These are phyloP conservation scores for Ophiostoma novo-ulmi DNA, from an alignment of 2,329 filamentous ascomycete genomes.

Conservation along the genomic window DNA sequence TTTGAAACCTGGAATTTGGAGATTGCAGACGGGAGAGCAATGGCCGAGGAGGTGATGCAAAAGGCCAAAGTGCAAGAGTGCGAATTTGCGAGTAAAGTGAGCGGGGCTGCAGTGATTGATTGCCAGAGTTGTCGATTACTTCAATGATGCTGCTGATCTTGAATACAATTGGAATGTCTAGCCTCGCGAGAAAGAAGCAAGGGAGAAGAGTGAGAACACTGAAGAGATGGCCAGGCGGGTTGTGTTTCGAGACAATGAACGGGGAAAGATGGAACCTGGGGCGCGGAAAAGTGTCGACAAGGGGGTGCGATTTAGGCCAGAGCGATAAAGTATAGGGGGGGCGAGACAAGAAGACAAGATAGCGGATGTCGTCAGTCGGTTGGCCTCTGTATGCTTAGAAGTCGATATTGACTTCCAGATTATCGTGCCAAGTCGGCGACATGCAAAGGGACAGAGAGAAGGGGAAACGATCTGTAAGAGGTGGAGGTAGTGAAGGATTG, in stretches of 20 bases:
- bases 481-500: neutral
- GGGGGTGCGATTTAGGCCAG: slow-evolving; percentile 8
- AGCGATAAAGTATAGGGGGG: slow-evolving; percentile 2
- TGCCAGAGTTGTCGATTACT: neutral
- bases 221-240: neutral
- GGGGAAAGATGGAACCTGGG: slow-evolving; percentile 7
- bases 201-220: slow-evolving; percentile 1
- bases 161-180: neutral
- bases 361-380: slow-evolving; percentile 4
- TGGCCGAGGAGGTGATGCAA: neutral
- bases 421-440: neutral
- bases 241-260: slow-evolving; percentile 14
- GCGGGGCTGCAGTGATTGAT: neutral
- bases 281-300: slow-evolving; percentile 7
- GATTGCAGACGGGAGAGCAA: neutral
- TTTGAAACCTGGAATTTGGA: neutral
- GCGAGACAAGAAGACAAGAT: neutral
- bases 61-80: no score
- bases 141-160: neutral
- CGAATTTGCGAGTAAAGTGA: neutral
- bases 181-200: neutral
- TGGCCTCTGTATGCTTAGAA: neutral
- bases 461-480: neutral
- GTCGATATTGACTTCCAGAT: neutral
- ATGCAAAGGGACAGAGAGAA: neutral